phyloP scores from a whole-genome alignment of 164 flowering plant species.

The Annona cherimola region DNA sequence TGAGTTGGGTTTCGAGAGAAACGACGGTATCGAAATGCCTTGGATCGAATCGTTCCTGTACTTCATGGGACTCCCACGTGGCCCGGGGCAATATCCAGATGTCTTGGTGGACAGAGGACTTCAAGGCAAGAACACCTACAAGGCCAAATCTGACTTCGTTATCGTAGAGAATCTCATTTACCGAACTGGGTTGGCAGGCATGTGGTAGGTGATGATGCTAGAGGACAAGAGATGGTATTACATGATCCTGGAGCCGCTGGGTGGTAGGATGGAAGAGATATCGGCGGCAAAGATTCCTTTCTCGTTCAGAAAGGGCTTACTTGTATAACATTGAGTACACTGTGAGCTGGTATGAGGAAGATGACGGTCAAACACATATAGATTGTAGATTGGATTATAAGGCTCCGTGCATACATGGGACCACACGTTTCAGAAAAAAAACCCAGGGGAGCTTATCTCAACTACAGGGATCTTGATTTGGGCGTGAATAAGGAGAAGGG shows the following conservation, averaged over 20 bases:
- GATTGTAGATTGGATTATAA: slow-evolving; percentile 10
- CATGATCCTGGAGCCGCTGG: slow-evolving; percentile 11
- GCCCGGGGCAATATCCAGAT: slow-evolving; percentile 4
- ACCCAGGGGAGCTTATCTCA: slow-evolving; percentile 21
- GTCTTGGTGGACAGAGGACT: slow-evolving; percentile 16
- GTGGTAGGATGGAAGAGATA: slow-evolving; percentile 23
- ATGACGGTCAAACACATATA: slow-evolving; percentile 2
- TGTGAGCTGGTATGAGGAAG: slow-evolving; percentile 10
- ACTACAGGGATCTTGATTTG: slow-evolving; percentile 23
- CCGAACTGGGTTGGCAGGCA: slow-evolving; percentile 2
- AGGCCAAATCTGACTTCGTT: slow-evolving; percentile 18
- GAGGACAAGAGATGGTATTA: not conserved
- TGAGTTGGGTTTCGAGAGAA: slow-evolving; percentile 22
- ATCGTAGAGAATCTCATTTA: slow-evolving; percentile 14
- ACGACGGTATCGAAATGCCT: slow-evolving; percentile 30
- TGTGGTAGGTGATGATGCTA: slow-evolving; percentile 8
- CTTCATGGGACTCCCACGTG: slow-evolving; percentile 14
- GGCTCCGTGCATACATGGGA: slow-evolving; percentile 12
- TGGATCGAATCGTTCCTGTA: slow-evolving; percentile 33
- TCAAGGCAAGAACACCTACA: not conserved
- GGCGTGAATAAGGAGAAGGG: slow-evolving; percentile 3
- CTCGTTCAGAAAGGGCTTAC: slow-evolving; percentile 16
- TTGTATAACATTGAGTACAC: slow-evolving; percentile 14
- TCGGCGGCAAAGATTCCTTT: slow-evolving; percentile 18
- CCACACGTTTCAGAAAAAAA: slow-evolving; percentile 13